Percentiles rank a stretch among this genome's conserved stretches.
Conservation (phyloP, 2,329 filamentous ascomycete genomes). For the Lasiodiplodia citricola region DNA sequence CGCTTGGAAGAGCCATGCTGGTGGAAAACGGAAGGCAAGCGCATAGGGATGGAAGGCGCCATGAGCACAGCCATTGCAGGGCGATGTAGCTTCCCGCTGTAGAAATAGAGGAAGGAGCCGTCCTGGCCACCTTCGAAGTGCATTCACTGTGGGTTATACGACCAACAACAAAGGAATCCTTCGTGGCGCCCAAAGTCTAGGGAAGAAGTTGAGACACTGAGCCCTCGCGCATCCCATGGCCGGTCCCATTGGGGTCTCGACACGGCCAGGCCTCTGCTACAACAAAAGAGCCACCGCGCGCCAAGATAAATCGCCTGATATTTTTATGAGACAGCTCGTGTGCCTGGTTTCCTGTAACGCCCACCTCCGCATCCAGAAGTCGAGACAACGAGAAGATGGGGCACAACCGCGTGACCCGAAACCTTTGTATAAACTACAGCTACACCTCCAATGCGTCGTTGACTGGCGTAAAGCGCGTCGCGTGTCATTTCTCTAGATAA, state of each 20-base stretch:
- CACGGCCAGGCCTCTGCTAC: neutral
- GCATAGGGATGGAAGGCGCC: slow-evolving; percentile 2
- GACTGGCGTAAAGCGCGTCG: slow-evolving; percentile 18
- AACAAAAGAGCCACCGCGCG: slow-evolving; percentile 1
- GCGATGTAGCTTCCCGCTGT: neutral
- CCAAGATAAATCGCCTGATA: slow-evolving; percentile 18
- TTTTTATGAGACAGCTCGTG: slow-evolving; percentile 20
- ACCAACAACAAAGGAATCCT: neutral
- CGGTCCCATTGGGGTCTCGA: neutral
- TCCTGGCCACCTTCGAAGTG: neutral
- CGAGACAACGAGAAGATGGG: slow-evolving; percentile 7
- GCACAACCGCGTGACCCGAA: slow-evolving; percentile 17
- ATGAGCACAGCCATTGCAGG: slow-evolving; percentile 6
- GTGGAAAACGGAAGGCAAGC: slow-evolving; percentile 1
- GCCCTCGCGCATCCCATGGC: neutral
- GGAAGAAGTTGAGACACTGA: neutral
- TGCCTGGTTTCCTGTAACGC: slow-evolving; percentile 9
- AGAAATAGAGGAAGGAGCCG: neutral
- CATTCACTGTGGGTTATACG: neutral
- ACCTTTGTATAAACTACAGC: slow-evolving; percentile 24
- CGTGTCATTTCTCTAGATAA: slow-evolving; percentile 46
- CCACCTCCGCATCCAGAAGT: slow-evolving; percentile 13
- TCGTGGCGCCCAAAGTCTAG: neutral
- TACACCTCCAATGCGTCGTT: slow-evolving; percentile 25
- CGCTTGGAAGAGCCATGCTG: neutral